A percentile compares a stretch with the other conserved stretches of the same genome.
Evolutionary conservation across 2,329 filamentous ascomycete genomes (phyloP).

Genomic region (Alternaria novae-zelandiae): DNA sequence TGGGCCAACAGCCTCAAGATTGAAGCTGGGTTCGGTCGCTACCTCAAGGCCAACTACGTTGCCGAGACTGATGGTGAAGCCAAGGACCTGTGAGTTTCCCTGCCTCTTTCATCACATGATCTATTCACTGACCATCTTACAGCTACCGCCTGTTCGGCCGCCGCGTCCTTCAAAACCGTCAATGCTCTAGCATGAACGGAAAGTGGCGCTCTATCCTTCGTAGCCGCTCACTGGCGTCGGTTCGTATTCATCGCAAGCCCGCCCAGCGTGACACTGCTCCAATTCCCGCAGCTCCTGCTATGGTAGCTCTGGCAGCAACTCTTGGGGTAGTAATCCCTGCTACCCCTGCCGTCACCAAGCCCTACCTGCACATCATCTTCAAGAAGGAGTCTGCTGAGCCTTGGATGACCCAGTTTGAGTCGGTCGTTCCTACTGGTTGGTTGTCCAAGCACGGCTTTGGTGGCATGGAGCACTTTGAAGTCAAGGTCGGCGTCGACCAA

Average conservation of each 20-base stretch:
- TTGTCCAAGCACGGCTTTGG: slow-evolving; percentile 28
- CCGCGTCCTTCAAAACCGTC: slow-evolving; percentile 24
- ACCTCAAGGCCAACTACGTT: slow-evolving; percentile 18
- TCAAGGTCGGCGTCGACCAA: slow-evolving; percentile 32
- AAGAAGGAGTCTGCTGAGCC: slow-evolving; percentile 21
- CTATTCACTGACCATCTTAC: neutral
- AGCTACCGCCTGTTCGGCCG: slow-evolving; percentile 42
- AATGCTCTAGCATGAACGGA: slow-evolving; percentile 29
- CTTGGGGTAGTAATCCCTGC: neutral
- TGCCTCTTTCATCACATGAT: neutral
- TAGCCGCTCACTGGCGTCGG: slow-evolving; percentile 22
- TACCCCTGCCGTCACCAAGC: neutral
- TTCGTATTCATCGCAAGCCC: slow-evolving; percentile 29
- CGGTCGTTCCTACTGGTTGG: slow-evolving; percentile 23
- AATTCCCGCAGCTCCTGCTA: neutral
- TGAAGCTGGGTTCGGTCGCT: slow-evolving; percentile 39
- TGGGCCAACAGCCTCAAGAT: slow-evolving; percentile 40
- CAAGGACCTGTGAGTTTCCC: slow-evolving; percentile 36
- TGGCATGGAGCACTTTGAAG: slow-evolving; percentile 35
- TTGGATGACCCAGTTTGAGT: slow-evolving; percentile 30
- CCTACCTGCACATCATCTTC: slow-evolving; percentile 38
- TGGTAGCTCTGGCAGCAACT: neutral
- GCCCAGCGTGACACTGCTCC: neutral
- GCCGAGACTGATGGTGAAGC: slow-evolving; percentile 36
- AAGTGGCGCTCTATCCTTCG: slow-evolving; percentile 34